Evolutionary conservation across 2,329 filamentous ascomycete genomes (phyloP).

Genomic region (Aspergillus japonicus): DNA sequence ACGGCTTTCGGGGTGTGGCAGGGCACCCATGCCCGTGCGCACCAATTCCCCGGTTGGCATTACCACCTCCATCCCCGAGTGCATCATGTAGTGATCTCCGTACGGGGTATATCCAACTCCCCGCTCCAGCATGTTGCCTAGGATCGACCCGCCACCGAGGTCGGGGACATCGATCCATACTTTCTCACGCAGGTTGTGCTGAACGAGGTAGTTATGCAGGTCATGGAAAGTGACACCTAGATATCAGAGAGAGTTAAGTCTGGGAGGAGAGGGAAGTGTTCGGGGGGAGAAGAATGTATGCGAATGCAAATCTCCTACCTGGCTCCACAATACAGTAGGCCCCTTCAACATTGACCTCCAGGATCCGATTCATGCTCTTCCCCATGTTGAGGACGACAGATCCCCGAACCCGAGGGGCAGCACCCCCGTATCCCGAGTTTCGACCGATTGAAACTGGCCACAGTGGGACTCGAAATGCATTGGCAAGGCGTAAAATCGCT

Average conservation of each 20-base stretch:
- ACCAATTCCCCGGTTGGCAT: slow-evolving; percentile 48
- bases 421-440: slow-evolving; percentile 54
- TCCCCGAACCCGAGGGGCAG: slow-evolving; percentile 47
- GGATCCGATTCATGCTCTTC: slow-evolving; percentile 49
- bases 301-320: slow-evolving; percentile 33
- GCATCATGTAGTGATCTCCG: slow-evolving; percentile 43
- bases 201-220: no score
- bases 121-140: slow-evolving; percentile 50
- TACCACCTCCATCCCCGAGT: slow-evolving; percentile 48
- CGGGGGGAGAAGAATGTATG: no score
- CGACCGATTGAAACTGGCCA: slow-evolving; percentile 17
- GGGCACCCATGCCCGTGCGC: slow-evolving; percentile 49
- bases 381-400: slow-evolving; percentile 44
- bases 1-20: slow-evolving; percentile 6
- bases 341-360: slow-evolving; percentile 52
- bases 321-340: slow-evolving; percentile 56
- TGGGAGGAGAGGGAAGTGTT: slow-evolving; percentile 23
- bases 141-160: slow-evolving; percentile 46
- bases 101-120: slow-evolving; percentile 48
- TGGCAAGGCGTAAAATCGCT: no score
- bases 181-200: no score
- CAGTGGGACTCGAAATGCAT: no score
- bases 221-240: slow-evolving; percentile 35
- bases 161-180: slow-evolving; percentile 30
- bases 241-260: slow-evolving; percentile 45